Conservation (phyloP, 306 rosid genomes). For the Alnus glutinosa region DNA sequence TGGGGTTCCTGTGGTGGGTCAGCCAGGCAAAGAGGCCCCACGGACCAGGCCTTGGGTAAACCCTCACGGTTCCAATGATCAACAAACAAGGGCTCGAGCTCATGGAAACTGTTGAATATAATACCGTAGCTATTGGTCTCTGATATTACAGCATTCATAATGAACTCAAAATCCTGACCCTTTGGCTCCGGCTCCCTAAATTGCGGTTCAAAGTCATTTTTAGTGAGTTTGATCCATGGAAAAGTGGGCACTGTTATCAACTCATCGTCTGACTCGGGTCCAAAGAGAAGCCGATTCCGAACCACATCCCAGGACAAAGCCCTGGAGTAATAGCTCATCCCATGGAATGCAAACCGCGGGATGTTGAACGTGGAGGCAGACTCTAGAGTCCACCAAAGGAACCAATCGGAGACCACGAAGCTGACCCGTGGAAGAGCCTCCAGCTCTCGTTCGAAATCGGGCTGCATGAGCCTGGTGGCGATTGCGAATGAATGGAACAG, state of each 20-base stretch:
- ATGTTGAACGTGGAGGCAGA: slow-evolving; percentile 35
- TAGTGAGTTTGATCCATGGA: slow-evolving; percentile 36
- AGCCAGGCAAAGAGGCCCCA: slow-evolving; percentile 45
- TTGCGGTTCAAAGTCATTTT: slow-evolving; percentile 9
- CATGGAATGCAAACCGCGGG: slow-evolving; percentile 29
- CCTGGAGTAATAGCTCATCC: slow-evolving; percentile 17
- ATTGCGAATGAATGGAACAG: slow-evolving; percentile 28
- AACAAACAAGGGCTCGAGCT: slow-evolving; percentile 29
- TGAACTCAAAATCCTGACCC: neutral
- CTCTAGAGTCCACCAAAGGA: slow-evolving; percentile 53
- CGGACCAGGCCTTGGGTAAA: slow-evolving; percentile 18
- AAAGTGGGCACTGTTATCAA: slow-evolving; percentile 22
- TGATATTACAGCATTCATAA: neutral
- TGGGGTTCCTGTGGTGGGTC: neutral
- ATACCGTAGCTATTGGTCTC: slow-evolving; percentile 13
- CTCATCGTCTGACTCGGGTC: slow-evolving; percentile 13
- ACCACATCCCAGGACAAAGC: neutral
- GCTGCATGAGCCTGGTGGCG: slow-evolving; percentile 35
- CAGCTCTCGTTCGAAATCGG: slow-evolving; percentile 42
- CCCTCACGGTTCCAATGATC: slow-evolving; percentile 15
- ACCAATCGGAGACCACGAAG: slow-evolving; percentile 46
- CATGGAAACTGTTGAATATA: slow-evolving; percentile 36
- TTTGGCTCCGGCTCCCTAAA: neutral
- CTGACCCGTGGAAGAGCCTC: slow-evolving; percentile 27
- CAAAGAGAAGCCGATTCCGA: neutral